Evolutionary conservation across 2,329 filamentous ascomycete species (phyloP).

Genomic region (Bipolaris victoriae): DNA sequence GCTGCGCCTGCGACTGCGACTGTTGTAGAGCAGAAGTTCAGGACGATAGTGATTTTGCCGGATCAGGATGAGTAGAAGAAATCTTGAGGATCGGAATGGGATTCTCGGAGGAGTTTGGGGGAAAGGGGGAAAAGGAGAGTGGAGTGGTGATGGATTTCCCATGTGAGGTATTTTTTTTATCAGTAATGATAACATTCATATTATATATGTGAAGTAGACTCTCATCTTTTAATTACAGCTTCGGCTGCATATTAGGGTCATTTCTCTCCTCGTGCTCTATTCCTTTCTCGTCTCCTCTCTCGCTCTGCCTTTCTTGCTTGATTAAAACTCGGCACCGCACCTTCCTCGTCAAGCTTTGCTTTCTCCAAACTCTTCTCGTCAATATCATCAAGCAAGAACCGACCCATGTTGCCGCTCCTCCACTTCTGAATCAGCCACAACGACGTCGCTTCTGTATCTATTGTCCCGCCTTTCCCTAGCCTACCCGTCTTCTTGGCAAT

Average conservation of each 20-base stretch:
- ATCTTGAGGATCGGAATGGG: too few species aligned
- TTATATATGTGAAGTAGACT: too few species aligned
- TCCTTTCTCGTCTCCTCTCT: constrained; percentile 51
- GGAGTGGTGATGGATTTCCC: too few species aligned
- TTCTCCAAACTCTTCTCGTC: constrained; percentile 64
- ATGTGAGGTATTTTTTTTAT: too few species aligned
- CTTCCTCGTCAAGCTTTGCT: constrained; percentile 54
- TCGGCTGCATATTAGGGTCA: not conserved
- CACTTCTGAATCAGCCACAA: constrained; percentile 82
- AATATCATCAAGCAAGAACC: constrained; percentile 80
- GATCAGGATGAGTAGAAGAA: too few species aligned
- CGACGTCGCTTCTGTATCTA: constrained; percentile 74
- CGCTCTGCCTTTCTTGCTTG: constrained; percentile 73
- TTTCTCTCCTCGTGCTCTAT: constrained; percentile 30
- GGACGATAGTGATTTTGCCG: too few species aligned
- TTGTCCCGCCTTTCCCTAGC: constrained; percentile 72
- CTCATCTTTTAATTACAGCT: too few species aligned
- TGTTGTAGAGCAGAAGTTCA: too few species aligned
- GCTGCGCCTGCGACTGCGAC: too few species aligned
- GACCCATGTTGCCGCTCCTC: constrained; percentile 76
- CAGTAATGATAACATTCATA: too few species aligned
- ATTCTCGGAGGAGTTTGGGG: too few species aligned
- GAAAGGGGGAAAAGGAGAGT: too few species aligned
- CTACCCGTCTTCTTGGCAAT: constrained; percentile 79
- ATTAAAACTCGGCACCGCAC: constrained; percentile 64